Percentiles rank a stretch among this genome's conserved stretches.
These are phyloP conservation scores for Phyllosticta ampelicida DNA, from an alignment of 2,329 filamentous ascomycete genomes.

Conservation along the genomic window DNA sequence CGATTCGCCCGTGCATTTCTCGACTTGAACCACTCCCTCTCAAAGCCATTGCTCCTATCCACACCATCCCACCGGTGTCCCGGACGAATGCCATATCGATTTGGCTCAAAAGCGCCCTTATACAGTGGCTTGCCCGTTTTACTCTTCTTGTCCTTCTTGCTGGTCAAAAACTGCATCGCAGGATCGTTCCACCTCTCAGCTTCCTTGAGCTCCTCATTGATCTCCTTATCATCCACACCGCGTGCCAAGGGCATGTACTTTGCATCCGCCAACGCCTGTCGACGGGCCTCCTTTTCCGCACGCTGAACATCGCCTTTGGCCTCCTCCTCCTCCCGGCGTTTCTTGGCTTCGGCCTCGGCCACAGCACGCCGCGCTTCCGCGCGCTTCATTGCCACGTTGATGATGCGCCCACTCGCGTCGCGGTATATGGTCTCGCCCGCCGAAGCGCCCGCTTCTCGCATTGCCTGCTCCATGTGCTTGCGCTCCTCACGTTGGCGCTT, in stretches of 20 bases:
- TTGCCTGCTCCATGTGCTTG: conserved; percentile 35
- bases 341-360: conserved; percentile 56
- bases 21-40: conserved; percentile 83
- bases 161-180: conserved; percentile 56
- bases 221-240: conserved; percentile 68
- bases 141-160: conserved; percentile 36
- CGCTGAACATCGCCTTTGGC: conserved; percentile 80
- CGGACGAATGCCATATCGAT: conserved; percentile 85
- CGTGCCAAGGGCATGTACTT: conserved; percentile 72
- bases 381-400: conserved; percentile 84
- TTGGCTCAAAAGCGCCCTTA: conserved; percentile 69
- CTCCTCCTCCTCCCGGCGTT: conserved; percentile 55
- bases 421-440: conserved; percentile 77
- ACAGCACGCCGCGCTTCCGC: conserved; percentile 75
- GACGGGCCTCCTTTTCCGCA: conserved; percentile 52
- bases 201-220: conserved; percentile 75
- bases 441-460: conserved; percentile 34
- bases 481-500: conserved; percentile 56
- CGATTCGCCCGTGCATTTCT: conserved; percentile 67
- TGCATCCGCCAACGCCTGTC: conserved; percentile 65
- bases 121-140: conserved; percentile 57
- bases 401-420: conserved; percentile 86
- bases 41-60: conserved; percentile 86
- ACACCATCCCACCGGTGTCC: conserved; percentile 97
- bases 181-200: conserved; percentile 86